phyloP scores from a whole-genome alignment of 345 rosid genomes.

The Odontarrhena argentea region DNA sequence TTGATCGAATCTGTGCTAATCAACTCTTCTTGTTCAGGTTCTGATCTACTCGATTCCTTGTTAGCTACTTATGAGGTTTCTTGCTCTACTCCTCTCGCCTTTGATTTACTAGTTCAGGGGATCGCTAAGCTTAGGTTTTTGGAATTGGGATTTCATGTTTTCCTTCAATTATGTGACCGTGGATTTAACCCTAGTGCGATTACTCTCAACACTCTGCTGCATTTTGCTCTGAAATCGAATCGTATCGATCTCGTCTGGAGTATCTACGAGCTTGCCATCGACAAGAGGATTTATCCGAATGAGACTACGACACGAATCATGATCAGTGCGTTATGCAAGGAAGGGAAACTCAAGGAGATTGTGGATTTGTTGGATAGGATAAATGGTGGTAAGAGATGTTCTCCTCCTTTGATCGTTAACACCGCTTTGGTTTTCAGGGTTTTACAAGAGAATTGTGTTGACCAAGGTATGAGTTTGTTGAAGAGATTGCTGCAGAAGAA shows the following conservation, averaged over 20 bases:
- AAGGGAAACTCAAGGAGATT: constrained; percentile 58
- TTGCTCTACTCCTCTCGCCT: constrained; percentile 55
- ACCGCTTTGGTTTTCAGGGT: constrained; percentile 55
- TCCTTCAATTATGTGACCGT: constrained; percentile 47
- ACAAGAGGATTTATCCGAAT: constrained; percentile 54
- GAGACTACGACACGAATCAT: constrained; percentile 49
- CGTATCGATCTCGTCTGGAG: constrained; percentile 58
- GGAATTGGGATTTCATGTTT: constrained; percentile 64
- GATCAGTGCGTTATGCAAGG: constrained; percentile 70
- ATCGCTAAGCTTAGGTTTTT: constrained; percentile 63
- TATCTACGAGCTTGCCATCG: constrained; percentile 64
- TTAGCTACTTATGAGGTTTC: constrained; percentile 47
- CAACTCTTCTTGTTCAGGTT: constrained; percentile 34
- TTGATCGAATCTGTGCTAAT: constrained; percentile 60
- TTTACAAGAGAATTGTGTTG: constrained; percentile 56
- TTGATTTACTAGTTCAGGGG: constrained; percentile 65
- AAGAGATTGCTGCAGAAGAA: constrained; percentile 72
- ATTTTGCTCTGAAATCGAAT: constrained; percentile 60
- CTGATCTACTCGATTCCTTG: constrained; percentile 52
- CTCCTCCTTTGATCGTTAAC: constrained; percentile 65
- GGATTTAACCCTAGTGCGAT: constrained; percentile 58
- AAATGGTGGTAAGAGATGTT: constrained; percentile 68
- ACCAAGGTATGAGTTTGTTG: constrained; percentile 54
- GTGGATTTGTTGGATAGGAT: constrained; percentile 64
- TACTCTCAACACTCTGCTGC: constrained; percentile 61